Base-by-base conservation (phyloP, 2,329 filamentous ascomycete genomes). In the Botrytis cinerea region DNA sequence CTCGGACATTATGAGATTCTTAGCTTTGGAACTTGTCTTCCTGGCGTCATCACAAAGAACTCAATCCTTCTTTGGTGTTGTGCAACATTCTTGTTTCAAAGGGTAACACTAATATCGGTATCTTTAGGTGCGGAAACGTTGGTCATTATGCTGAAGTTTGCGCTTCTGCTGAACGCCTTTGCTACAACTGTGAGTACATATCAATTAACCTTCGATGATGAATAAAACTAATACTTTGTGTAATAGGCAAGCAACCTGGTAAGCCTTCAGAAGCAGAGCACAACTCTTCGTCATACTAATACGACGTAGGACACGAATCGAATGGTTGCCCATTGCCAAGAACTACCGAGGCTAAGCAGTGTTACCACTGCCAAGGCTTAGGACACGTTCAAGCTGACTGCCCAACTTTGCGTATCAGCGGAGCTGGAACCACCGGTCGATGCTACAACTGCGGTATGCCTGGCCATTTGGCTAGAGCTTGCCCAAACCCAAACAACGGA, bases 331-430 rank as follows among this genome's bases (percentile, higher is more conserved):
- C 96, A 80, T 91, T 95, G 82, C 96, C 96, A 81, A 92, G 96
- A 84, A 98, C 95, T 75, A 98, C 96, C 77, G 96, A 99, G 86
- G 94, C 94, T 71, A 99, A 99, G 91, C 96, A 99, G 88, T 99
- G 96, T 90, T 99, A 99, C 84, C 96, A 98, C 86, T 99, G 96
- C 88, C 96, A 98, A 87, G 96, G 96, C 74, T 90, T 98, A 75
- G 96, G 96, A 78, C 96, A 99, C 83, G 96, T 99, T 80, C 96
- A 99, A 87, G 96, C 96, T 79, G 96, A 99, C 84, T 99, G 96
- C 89, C 96, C 96, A 80, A 98, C 96, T 76, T 90, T 99, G 77
- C 94, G 96, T 79, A 85, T 99, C 83, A 97, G 91, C 84, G 95
- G 92, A 78, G 92, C 91, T 79, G 89, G 91, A 76, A 91, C 91